Evolutionary conservation across 352 stramenopile genomes (phyloP).

Genomic region (Pelagophyceae sp.): DNA sequence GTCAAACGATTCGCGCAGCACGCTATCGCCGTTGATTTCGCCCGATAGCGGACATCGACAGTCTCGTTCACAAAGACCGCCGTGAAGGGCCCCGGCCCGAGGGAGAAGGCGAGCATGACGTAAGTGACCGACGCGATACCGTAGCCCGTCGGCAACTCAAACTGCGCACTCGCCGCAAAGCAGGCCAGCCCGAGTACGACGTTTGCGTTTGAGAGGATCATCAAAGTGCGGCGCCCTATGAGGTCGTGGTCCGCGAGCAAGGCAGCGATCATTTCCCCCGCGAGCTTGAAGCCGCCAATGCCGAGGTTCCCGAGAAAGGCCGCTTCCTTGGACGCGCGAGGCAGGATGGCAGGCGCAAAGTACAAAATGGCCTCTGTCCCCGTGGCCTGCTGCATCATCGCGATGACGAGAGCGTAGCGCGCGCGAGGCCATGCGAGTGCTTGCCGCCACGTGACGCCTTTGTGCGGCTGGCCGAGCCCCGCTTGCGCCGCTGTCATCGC

Average conservation of each 20-base stretch:
- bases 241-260: neutral
- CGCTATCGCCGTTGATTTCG: neutral
- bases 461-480: neutral
- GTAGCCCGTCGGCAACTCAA: neutral
- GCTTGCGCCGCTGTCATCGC: neutral
- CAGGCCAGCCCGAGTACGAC: neutral
- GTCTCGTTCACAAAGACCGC: conserved; percentile 7
- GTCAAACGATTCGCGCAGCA: neutral
- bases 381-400: neutral
- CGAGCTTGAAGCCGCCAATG: neutral
- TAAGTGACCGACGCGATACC: neutral
- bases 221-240: neutral
- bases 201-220: neutral
- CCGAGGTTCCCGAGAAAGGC: conserved; percentile 6
- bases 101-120: conserved; percentile 1
- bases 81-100: neutral
- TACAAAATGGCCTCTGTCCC: conserved; percentile 12
- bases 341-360: neutral
- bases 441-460: neutral
- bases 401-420: neutral
- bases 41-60: neutral
- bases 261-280: neutral
- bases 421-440: neutral
- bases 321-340: neutral
- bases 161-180: neutral